A percentile compares a stretch with the other conserved stretches of the same genome.
Evolutionary conservation across 768 basidiomycete species (phyloP).

Genomic region (Pisolithus tinctorius): DNA sequence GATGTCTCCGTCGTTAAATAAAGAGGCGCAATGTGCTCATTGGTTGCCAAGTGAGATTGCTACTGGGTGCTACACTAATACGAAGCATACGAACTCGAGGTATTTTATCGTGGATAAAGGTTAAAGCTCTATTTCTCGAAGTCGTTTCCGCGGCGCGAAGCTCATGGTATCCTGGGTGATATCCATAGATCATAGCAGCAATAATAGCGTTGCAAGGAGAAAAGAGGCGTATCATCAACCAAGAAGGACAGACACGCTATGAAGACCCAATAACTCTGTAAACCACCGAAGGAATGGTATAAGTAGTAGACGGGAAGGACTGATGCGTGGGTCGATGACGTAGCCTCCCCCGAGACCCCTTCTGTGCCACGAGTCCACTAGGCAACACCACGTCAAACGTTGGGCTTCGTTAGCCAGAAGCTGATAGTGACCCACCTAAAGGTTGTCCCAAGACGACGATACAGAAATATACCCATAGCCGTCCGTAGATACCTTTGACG

Average conservation of each 20-base stretch:
- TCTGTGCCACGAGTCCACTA: conserved; percentile 67
- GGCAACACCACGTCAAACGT: neutral
- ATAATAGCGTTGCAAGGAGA: neutral
- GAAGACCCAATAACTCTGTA: conserved; percentile 13
- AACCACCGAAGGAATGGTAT: conserved; percentile 26
- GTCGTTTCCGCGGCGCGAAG: too few relatives aligned
- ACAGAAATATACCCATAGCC: conserved; percentile 62
- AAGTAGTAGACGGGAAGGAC: conserved; percentile 46
- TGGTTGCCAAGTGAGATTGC: too few relatives aligned
- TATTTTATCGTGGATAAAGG: too few relatives aligned
- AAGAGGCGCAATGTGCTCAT: too few relatives aligned
- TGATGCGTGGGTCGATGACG: conserved; percentile 55
- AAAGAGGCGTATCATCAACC: too few relatives aligned
- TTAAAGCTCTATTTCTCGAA: neutral
- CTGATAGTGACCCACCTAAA: conserved; percentile 41
- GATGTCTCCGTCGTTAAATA: too few relatives aligned
- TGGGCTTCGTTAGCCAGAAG: neutral
- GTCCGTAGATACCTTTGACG: conserved; percentile 54
- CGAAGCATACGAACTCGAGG: too few relatives aligned
- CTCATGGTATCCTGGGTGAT: neutral
- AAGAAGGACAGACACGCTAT: conserved; percentile 8
- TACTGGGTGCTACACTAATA: too few relatives aligned
- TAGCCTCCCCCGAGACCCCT: conserved; percentile 64
- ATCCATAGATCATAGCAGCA: too few relatives aligned
- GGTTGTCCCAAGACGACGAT: conserved; percentile 61